Conservation (phyloP, 768 basidiomycete genomes). For the Mrakia hoshinonis region DNA sequence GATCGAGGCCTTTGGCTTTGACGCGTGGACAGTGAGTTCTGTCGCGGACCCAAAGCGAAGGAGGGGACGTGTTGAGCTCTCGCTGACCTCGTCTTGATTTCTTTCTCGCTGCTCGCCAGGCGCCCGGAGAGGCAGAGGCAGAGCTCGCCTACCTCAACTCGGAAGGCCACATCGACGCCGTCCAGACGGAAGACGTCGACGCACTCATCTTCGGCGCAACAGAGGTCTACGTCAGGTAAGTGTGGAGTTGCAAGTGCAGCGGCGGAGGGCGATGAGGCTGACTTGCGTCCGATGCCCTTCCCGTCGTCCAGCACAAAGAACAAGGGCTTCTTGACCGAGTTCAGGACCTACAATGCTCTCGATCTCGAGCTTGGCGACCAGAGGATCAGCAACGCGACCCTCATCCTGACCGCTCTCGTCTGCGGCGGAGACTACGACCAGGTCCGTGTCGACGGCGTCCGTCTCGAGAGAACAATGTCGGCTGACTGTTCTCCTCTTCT, state of each 20-base stretch:
- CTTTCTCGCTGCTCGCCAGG: slow-evolving; percentile 36
- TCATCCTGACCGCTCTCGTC: slow-evolving; percentile 38
- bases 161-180: slow-evolving; percentile 72
- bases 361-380: slow-evolving; percentile 50
- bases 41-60: not conserved
- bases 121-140: slow-evolving; percentile 90
- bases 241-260: not conserved
- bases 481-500: slow-evolving; percentile 38
- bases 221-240: slow-evolving; percentile 73
- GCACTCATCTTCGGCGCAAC: slow-evolving; percentile 81
- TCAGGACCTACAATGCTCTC: not conserved
- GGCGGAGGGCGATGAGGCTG: not conserved
- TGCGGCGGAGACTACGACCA: slow-evolving; percentile 86
- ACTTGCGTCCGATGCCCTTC: slow-evolving; percentile 30
- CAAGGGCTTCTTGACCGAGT: not conserved
- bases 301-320: not conserved
- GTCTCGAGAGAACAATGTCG: too few relatives aligned
- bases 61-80: not conserved
- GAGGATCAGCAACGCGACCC: slow-evolving; percentile 39
- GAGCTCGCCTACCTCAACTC: slow-evolving; percentile 79
- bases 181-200: slow-evolving; percentile 89
- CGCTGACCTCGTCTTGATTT: not conserved
- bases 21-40: slow-evolving; percentile 45
- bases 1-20: slow-evolving; percentile 47
- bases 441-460: slow-evolving; percentile 34